phyloP scores from a whole-genome alignment of 495 filamentous ascomycete genomes.

The Penicillium argentinense region DNA sequence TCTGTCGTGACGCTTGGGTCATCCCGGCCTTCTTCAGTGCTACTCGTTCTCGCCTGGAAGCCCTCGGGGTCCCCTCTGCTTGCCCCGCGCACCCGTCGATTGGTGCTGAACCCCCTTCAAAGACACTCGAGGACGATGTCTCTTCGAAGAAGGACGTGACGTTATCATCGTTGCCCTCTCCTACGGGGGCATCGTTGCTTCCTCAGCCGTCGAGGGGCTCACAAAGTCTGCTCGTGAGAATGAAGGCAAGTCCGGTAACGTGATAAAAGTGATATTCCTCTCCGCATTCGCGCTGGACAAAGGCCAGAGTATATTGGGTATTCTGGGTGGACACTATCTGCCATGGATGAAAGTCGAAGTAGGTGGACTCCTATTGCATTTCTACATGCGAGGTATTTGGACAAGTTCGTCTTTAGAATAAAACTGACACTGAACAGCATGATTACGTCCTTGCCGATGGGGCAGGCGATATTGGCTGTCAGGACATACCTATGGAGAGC shows the following conservation, averaged over 20 bases:
- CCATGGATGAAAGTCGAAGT: constrained; percentile 33
- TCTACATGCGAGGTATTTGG: no score
- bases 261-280: constrained; percentile 43
- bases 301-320: constrained; percentile 26
- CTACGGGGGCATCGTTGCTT: constrained; percentile 49
- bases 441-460: constrained; percentile 22
- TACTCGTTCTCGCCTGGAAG: constrained; percentile 32
- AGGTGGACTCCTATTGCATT: not conserved
- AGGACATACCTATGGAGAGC: constrained; percentile 22
- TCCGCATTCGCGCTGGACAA: constrained; percentile 34
- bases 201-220: constrained; percentile 41
- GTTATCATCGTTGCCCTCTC: constrained; percentile 51
- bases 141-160: constrained; percentile 37
- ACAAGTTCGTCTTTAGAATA: not conserved
- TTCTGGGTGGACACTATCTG: constrained; percentile 25
- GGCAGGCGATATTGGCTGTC: constrained; percentile 14
- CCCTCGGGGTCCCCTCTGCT: constrained; percentile 32
- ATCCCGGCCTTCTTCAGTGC: constrained; percentile 32
- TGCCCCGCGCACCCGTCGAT: constrained; percentile 44
- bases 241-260: constrained; percentile 36
- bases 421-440: constrained; percentile 9
- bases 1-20: constrained; percentile 52
- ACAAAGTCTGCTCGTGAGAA: constrained; percentile 28
- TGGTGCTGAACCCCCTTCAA: constrained; percentile 38
- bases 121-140: constrained; percentile 37